phyloP scores from a whole-genome alignment of 1,139 yeast species.

The Eremothecium gossypii region DNA sequence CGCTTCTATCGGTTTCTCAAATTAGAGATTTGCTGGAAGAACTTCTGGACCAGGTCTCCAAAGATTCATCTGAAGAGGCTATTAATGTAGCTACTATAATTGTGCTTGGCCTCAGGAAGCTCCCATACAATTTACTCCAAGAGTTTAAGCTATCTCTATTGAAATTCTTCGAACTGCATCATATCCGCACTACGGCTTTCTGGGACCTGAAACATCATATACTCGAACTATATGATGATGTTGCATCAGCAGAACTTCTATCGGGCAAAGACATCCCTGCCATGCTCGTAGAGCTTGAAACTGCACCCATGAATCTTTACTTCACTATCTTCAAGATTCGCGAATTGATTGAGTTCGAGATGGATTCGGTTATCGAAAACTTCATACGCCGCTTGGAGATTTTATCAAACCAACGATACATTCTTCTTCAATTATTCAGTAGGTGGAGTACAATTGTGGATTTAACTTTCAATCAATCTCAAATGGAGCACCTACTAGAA shows the following conservation, averaged over 20 bases:
- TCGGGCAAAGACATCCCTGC: conserved; percentile 7
- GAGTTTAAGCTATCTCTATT: conserved; percentile 22
- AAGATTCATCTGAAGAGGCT: conserved; percentile 5
- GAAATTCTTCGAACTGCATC: conserved; percentile 18
- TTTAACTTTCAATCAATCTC: conserved; percentile 24
- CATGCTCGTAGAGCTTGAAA: conserved; percentile 1
- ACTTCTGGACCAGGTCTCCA: conserved; percentile 10
- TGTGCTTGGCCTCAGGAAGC: conserved; percentile 15
- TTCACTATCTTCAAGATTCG: conserved; percentile 40
- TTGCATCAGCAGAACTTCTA: conserved; percentile 22
- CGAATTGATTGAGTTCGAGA: conserved; percentile 35
- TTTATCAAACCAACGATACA: conserved; percentile 6
- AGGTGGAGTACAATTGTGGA: conserved; percentile 53
- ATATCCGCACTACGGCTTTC: conserved; percentile 15
- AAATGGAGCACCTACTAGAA: conserved; percentile 12
- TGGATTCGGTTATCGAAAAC: conserved; percentile 13
- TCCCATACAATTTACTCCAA: conserved; percentile 16
- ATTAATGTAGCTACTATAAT: conserved; percentile 11
- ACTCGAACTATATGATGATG: conserved; percentile 42
- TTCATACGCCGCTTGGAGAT: conserved; percentile 29
- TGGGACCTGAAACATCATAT: conserved; percentile 44
- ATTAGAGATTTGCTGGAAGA: conserved; percentile 20
- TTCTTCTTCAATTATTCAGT: conserved; percentile 31
- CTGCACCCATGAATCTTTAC: conserved; percentile 25
- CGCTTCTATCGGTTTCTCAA: conserved; percentile 42